Percentiles rank a stretch among this genome's conserved stretches.
These are phyloP conservation scores for Kwoniella bestiolae DNA, from an alignment of 768 basidiomycete genomes.

Conservation along the genomic window DNA sequence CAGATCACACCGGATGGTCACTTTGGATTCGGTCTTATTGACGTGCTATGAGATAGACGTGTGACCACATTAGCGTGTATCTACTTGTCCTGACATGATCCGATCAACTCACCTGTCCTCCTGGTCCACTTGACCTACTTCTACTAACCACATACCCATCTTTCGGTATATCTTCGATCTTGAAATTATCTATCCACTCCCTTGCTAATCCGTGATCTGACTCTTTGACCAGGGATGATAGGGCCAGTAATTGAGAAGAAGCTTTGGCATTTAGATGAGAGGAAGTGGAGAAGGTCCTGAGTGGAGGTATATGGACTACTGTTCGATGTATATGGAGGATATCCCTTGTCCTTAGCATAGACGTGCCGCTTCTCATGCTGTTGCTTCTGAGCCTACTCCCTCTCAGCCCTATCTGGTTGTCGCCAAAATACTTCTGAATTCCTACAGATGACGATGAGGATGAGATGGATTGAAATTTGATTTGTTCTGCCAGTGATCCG, in stretches of 20 bases:
- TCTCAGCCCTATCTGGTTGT: too few relatives aligned
- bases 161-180: slow-evolving; percentile 43
- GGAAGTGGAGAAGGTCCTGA: neutral
- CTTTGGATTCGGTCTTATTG: slow-evolving; percentile 57
- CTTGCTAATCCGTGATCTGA: slow-evolving; percentile 32
- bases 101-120: slow-evolving; percentile 49
- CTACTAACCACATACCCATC: slow-evolving; percentile 36
- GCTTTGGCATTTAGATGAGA: neutral
- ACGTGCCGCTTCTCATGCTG: too few relatives aligned
- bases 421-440: too few relatives aligned
- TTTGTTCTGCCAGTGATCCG: neutral
- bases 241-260: slow-evolving; percentile 12
- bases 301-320: too few relatives aligned
- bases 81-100: neutral
- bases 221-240: slow-evolving; percentile 14
- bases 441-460: too few relatives aligned
- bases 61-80: neutral
- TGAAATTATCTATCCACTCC: slow-evolving; percentile 41
- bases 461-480: neutral
- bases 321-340: too few relatives aligned
- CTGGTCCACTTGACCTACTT: slow-evolving; percentile 51
- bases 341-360: too few relatives aligned
- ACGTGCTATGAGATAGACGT: slow-evolving; percentile 43
- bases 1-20: slow-evolving; percentile 38
- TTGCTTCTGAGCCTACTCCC: too few relatives aligned